Percentiles rank a stretch among this genome's conserved stretches.
These are phyloP conservation scores for Nicotiana paniculata DNA, from an alignment of 257 asterid genomes.

Conservation along the genomic window DNA sequence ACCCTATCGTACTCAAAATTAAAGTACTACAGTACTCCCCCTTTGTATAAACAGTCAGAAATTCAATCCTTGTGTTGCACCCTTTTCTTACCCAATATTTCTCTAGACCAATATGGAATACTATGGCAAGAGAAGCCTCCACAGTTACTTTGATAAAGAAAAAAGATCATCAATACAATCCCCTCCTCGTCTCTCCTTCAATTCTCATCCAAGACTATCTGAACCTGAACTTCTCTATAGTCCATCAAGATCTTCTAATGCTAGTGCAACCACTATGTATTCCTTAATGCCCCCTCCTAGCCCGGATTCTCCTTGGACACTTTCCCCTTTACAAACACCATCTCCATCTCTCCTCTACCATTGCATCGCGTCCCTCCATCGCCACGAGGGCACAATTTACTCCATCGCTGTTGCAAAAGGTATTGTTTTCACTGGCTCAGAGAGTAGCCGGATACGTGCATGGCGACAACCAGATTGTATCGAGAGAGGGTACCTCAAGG, in stretches of 20 bases:
- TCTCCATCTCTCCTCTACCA: constrained; percentile 76
- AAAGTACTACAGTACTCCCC: not conserved
- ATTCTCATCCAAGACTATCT: constrained; percentile 26
- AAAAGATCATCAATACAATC: constrained; percentile 22
- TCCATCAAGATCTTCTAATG: constrained; percentile 47
- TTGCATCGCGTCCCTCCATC: constrained; percentile 84
- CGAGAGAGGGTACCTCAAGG: constrained; percentile 54
- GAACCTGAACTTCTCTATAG: constrained; percentile 49
- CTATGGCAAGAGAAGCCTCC: constrained; percentile 28
- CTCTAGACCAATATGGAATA: constrained; percentile 35
- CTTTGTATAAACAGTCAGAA: not conserved
- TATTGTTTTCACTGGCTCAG: constrained; percentile 75
- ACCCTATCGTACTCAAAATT: not conserved
- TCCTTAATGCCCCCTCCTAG: constrained; percentile 52
- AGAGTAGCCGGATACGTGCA: constrained; percentile 64
- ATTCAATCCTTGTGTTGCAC: not conserved
- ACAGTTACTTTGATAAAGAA: constrained; percentile 32
- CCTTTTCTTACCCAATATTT: not conserved
- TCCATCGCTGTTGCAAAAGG: constrained; percentile 58
- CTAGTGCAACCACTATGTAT: constrained; percentile 21
- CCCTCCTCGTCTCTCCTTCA: constrained; percentile 39
- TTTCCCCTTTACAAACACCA: constrained; percentile 81
- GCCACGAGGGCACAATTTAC: constrained; percentile 73
- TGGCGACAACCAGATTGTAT: constrained; percentile 85
- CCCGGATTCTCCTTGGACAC: constrained; percentile 85